These are phyloP conservation scores for Aspergillus cavernicola DNA, from an alignment of 495 filamentous ascomycete genomes.

Conservation along the genomic window DNA sequence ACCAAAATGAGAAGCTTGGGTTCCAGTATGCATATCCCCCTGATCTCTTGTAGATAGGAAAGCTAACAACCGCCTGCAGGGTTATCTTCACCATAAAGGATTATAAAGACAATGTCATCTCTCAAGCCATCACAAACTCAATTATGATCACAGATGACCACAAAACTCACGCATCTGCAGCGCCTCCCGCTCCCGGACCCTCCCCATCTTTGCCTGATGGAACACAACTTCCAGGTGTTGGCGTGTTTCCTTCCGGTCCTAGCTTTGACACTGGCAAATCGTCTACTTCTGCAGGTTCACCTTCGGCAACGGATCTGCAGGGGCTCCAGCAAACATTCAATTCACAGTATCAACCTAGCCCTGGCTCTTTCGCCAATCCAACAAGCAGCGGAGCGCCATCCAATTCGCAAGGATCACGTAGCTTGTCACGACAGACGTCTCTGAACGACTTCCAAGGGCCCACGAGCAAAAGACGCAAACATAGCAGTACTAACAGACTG, in stretches of 20 bases:
- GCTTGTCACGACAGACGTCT: constrained; percentile 68
- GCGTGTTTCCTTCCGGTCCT: constrained; percentile 42
- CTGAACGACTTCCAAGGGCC: constrained; percentile 58
- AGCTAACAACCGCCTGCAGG: constrained; percentile 24
- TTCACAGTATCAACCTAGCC: constrained; percentile 39
- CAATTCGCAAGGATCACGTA: constrained; percentile 54
- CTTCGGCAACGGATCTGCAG: constrained; percentile 52
- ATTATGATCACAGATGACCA: constrained; percentile 98
- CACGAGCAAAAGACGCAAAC: constrained; percentile 68
- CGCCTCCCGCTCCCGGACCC: constrained; percentile 32
- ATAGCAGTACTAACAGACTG: constrained; percentile 63
- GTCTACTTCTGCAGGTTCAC: constrained; percentile 23
- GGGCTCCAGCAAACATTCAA: constrained; percentile 48
- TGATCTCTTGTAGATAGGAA: not conserved
- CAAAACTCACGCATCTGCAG: constrained; percentile 65
- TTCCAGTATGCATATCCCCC: constrained; percentile 57
- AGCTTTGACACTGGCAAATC: constrained; percentile 28
- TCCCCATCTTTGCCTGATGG: constrained; percentile 40
- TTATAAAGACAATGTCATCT: constrained; percentile 64
- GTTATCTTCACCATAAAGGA: constrained; percentile 94
- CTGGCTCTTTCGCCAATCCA: constrained; percentile 32
- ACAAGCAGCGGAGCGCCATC: constrained; percentile 40
- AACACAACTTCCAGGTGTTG: constrained; percentile 41
- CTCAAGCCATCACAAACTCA: constrained; percentile 78
- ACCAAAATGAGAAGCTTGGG: constrained; percentile 86